Conservation (phyloP, 208 protist species). For the Crithidia brevicula region DNA sequence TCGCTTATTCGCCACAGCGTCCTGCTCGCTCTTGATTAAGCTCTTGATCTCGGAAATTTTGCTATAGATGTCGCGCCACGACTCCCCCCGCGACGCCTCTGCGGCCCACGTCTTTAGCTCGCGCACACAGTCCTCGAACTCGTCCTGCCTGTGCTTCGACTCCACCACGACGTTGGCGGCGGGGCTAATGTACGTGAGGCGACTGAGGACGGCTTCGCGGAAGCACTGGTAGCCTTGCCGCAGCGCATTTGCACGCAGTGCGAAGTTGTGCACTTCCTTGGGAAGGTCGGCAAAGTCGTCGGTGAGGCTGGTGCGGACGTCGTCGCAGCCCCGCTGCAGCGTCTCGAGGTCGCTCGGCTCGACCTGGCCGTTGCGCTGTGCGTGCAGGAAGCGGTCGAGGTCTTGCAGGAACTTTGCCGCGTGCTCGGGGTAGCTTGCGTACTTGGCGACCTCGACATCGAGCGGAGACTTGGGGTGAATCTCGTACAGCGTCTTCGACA, state of each 20-base stretch:
- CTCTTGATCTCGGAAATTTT: constrained; percentile 76
- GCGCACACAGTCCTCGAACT: constrained; percentile 72
- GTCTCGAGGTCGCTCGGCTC: constrained; percentile 18
- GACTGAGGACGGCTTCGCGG: constrained; percentile 67
- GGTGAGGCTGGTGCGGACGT: constrained; percentile 23
- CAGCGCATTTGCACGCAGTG: constrained; percentile 50
- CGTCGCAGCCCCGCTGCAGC: constrained; percentile 11
- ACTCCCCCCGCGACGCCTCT: constrained; percentile 62
- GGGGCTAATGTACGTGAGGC: constrained; percentile 75
- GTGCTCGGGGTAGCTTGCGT: constrained; percentile 55
- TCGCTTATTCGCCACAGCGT: constrained; percentile 26
- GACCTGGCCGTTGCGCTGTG: constrained; percentile 16
- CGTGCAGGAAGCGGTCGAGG: constrained; percentile 24
- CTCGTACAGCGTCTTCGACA: constrained; percentile 80
- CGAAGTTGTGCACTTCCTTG: constrained; percentile 54
- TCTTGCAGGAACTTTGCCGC: constrained; percentile 45
- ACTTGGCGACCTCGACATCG: constrained; percentile 75
- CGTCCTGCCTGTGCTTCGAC: constrained; percentile 74
- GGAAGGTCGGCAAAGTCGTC: constrained; percentile 38
- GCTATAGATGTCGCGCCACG: constrained; percentile 78
- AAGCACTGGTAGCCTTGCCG: constrained; percentile 77
- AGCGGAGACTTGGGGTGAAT: constrained; percentile 74
- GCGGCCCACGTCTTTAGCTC: constrained; percentile 81
- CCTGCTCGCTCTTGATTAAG: constrained; percentile 69
- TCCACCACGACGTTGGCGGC: constrained; percentile 52